phyloP scores from a whole-genome alignment of 2,329 filamentous ascomycete species.

The Plenodomus lindquistii region DNA sequence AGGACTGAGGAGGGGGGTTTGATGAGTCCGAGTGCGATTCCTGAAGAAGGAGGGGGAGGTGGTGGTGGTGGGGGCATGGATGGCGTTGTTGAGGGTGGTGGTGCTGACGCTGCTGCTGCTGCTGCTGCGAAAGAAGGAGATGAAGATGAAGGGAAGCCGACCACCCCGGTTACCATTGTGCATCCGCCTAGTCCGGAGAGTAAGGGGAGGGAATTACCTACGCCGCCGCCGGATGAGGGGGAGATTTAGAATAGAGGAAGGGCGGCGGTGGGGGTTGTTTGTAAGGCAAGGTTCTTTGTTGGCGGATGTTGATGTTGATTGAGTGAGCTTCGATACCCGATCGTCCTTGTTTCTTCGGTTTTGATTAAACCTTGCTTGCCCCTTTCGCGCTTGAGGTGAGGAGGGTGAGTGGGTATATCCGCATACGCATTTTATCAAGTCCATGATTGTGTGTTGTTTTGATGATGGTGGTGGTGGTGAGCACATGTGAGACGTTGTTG shows the following conservation, averaged over 20 bases:
- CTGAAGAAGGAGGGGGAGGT: conserved; percentile 27
- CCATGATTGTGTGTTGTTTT: no score
- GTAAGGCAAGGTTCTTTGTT: background rate
- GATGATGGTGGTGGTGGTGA: no score
- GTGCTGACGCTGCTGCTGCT: conserved; percentile 9
- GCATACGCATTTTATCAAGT: no score
- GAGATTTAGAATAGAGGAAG: no score
- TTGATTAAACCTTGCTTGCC: conserved; percentile 1
- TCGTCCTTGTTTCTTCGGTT: background rate
- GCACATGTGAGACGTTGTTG: no score
- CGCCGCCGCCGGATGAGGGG: conserved; percentile 32
- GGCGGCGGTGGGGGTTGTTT: background rate
- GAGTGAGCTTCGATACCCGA: conserved; percentile 6
- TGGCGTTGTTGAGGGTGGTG: conserved; percentile 9
- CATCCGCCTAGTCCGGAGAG: conserved; percentile 43
- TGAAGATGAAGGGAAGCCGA: conserved; percentile 7
- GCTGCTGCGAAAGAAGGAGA: conserved; percentile 7
- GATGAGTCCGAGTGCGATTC: conserved; percentile 40
- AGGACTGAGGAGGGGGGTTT: conserved; percentile 38
- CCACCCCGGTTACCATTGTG: conserved; percentile 42
- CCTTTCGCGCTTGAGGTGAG: no score
- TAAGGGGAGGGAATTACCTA: conserved; percentile 32
- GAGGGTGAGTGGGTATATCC: background rate
- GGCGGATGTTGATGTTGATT: background rate
- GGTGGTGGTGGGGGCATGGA: conserved; percentile 10